Base-by-base conservation (phyloP, 2,329 filamentous ascomycete species). In the Colletotrichum chrysophilum region DNA sequence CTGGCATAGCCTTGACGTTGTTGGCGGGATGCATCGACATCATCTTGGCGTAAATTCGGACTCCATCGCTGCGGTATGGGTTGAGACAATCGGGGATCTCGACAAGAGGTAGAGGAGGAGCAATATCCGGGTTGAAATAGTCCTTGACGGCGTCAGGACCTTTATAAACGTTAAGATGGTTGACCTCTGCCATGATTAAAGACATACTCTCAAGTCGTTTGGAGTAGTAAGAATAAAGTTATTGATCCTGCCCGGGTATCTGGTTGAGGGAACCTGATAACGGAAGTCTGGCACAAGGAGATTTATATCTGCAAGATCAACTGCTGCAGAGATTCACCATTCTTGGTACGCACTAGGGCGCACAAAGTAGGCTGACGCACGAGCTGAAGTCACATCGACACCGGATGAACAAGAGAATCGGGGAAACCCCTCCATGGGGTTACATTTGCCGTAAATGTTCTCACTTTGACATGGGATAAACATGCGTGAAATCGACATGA, bases 11-110 rank as follows among this genome's bases (percentile, higher is more conserved):
- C 80, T 93, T 93, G 78, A 93, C 91, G 64, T 93, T 93, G 76
- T 93, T 90, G 5, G 91, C 90, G 1, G 92, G 91, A 78, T 91
- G 90, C 85, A 90, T 89, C 3, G 90, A 91, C 88, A 93, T 89
- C 90, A 93, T 91, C 83, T 93, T 93, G 48, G 91, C 91, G 77
- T 92, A 93, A 68, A 93, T 91, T 13, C 90, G 87, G 6, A 93
- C 89, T 5, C 90, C 89, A 88, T 93, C 87, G 30, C 86, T 77
- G 24, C 87, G 85, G 76, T 88, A 90, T 4, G 91, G 91, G 74
- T 93, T 93, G 38, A 93, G 84, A 13, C 82, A 83, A 18, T 86
- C 85, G 0, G 91, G 91, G 4, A 93, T 83, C 82, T 93, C 92
- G 7, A 93, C 90, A 3, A 93, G 85, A 1, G 92, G 92, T 10